Conservation (phyloP, 225 moss, liverwort and hornwort species). For the Takakia lepidozioides region DNA sequence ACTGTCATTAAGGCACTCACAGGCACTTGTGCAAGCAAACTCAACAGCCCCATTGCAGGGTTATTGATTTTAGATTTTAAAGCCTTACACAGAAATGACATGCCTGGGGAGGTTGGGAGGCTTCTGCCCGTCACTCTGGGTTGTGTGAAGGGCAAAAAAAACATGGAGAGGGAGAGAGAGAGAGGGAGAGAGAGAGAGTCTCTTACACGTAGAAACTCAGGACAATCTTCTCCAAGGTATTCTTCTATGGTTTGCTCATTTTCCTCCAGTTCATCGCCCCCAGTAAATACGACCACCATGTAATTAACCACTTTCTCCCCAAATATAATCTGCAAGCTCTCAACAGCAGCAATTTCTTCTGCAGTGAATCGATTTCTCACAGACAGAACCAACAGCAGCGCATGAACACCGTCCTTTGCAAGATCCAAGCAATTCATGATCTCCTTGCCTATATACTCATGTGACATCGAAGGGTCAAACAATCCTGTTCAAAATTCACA, state of each 20-base stretch:
- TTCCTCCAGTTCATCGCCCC: slow-evolving; percentile 76
- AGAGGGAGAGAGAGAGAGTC: too few species aligned
- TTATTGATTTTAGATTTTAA: too few species aligned
- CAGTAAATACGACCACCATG: slow-evolving; percentile 83
- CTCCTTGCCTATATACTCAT: slow-evolving; percentile 71
- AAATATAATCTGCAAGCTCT: slow-evolving; percentile 75
- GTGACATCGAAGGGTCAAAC: slow-evolving; percentile 72
- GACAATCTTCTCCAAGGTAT: slow-evolving; percentile 55
- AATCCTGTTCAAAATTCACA: slow-evolving; percentile 57
- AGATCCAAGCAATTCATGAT: slow-evolving; percentile 89
- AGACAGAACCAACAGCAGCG: slow-evolving; percentile 79
- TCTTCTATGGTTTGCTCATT: slow-evolving; percentile 38
- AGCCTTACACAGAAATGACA: too few species aligned
- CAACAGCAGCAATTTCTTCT: slow-evolving; percentile 80
- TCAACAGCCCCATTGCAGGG: too few species aligned
- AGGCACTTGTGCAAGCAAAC: too few species aligned
- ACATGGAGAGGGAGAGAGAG: too few species aligned
- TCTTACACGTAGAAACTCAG: slow-evolving; percentile 50
- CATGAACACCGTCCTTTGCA: slow-evolving; percentile 95
- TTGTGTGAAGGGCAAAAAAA: too few species aligned
- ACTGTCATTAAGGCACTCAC: too few species aligned
- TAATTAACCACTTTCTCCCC: slow-evolving; percentile 92
- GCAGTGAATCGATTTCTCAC: slow-evolving; percentile 76
- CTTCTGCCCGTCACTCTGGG: too few species aligned
- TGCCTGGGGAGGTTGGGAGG: too few species aligned